phyloP scores from a whole-genome alignment of 345 rosid genomes.

The Mallotus nudiflorus region DNA sequence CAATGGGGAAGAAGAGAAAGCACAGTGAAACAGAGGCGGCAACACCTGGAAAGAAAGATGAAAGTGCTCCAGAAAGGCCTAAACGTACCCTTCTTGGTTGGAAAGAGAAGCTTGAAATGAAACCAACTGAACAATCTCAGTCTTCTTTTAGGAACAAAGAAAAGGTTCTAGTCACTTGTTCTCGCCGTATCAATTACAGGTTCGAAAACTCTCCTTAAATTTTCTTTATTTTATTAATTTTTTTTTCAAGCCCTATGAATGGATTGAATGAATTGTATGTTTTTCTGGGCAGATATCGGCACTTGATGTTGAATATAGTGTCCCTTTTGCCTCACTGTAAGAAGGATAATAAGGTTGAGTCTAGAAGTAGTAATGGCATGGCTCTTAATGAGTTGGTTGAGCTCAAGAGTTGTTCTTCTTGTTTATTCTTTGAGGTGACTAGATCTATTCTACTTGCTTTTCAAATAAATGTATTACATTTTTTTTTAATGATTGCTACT shows the following conservation, averaged over 20 bases:
- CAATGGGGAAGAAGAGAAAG: constrained; percentile 89
- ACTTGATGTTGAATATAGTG: constrained; percentile 92
- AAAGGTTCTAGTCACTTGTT: constrained; percentile 90
- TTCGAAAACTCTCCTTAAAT: constrained; percentile 13
- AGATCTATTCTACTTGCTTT: background rate
- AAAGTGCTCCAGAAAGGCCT: constrained; percentile 58
- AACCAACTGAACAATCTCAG: constrained; percentile 24
- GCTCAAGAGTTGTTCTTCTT: constrained; percentile 82
- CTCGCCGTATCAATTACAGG: constrained; percentile 95
- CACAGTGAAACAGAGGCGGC: constrained; percentile 52
- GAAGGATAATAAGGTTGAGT: constrained; percentile 91
- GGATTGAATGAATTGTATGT: background rate
- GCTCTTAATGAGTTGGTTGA: constrained; percentile 87
- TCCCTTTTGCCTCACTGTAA: constrained; percentile 92
- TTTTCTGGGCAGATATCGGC: constrained; percentile 62
- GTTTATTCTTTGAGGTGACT: constrained; percentile 84
- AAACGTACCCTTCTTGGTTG: constrained; percentile 77
- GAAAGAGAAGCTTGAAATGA: constrained; percentile 59
- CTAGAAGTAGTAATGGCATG: constrained; percentile 72
- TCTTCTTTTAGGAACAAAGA: constrained; percentile 83
- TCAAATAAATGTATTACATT: background rate
- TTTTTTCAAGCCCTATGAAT: background rate
- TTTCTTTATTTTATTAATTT: background rate
- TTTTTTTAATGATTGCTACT: background rate
- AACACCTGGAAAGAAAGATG: constrained; percentile 43